Percentiles rank a stretch among this genome's conserved stretches.
phyloP scores from a whole-genome alignment of 768 basidiomycete genomes.

The Leccinum boreale region DNA sequence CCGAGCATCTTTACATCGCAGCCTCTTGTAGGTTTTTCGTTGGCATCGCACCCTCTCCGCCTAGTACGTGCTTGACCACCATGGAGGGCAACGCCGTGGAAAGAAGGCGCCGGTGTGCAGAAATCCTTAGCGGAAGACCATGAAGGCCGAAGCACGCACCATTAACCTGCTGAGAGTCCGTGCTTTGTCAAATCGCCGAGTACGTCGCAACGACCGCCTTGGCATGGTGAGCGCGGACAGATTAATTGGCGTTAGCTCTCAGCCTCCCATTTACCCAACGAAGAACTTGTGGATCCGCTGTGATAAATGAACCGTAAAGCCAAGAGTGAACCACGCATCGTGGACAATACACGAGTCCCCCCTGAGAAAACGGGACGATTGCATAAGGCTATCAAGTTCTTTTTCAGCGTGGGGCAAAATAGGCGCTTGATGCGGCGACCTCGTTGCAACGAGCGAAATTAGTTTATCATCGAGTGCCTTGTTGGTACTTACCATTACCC shows the following conservation, averaged over 20 bases:
- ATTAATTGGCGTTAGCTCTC: background rate
- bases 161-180: background rate
- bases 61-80: background rate
- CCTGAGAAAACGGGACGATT: background rate
- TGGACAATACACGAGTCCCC: background rate
- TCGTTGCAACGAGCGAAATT: background rate
- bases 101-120: background rate
- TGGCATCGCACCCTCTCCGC: background rate
- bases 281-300: background rate
- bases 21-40: slow-evolving; percentile 5
- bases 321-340: background rate
- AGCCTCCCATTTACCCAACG: background rate
- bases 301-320: background rate
- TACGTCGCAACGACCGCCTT: background rate
- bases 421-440: background rate
- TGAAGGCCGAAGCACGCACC: background rate
- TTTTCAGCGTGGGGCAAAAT: background rate
- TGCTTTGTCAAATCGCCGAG: background rate
- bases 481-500: background rate
- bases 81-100: background rate
- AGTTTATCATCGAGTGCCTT: background rate
- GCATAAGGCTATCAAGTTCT: background rate
- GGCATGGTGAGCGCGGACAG: background rate
- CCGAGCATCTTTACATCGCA: background rate
- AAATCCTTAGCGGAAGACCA: background rate